Evolutionary conservation across 257 asterid genomes (phyloP), one percentile per base, ranked within the genome.

Genomic region (Haberlea rhodopensis): DNA sequence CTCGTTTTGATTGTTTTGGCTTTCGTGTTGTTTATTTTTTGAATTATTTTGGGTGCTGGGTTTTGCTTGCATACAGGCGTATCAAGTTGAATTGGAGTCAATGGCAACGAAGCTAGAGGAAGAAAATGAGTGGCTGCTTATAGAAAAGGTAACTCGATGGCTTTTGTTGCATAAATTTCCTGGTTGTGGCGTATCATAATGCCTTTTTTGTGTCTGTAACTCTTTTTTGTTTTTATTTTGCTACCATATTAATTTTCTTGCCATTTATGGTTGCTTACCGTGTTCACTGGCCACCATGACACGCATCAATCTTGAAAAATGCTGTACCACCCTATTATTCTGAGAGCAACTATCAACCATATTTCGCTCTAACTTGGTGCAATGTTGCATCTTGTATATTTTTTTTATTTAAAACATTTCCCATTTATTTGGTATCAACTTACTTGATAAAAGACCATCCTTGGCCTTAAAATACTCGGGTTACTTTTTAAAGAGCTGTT

Each of bases 91-190:
- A 59, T 73, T 92, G 82, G 99, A 92, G 82, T 66, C 94, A 0
- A 84, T 92, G 91, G 94, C 86, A 25, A 73, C 79, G 78, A 80
- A 73, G 68, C 77, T 92, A 49, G 97, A 89, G 76, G 94, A 89
- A 79, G 97, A 92, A 76, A 89, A 89, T 43, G 91, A 79, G 78
- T 84, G 60, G 73, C 74, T 89, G 43, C 53, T 85, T 72, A 80
- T 67, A 78, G 96, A 87, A 74, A 81, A 76, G 96, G 99, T 89
- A 73, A 70, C 40, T 27, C 46, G 24, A 65, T 32, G 74, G 26
- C 45, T 29, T 28, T 46, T 57, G 43, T 37, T 37, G 37, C 19
- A 18, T 15, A 65, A 40, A 23, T 53, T 27, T 69, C 19, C 43
- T 8, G 43, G 15, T 9, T 2, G 15, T 32, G 18, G 58, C 26